Base-by-base conservation (phyloP, 306 rosid genomes). In the Canavalia ensiformis region DNA sequence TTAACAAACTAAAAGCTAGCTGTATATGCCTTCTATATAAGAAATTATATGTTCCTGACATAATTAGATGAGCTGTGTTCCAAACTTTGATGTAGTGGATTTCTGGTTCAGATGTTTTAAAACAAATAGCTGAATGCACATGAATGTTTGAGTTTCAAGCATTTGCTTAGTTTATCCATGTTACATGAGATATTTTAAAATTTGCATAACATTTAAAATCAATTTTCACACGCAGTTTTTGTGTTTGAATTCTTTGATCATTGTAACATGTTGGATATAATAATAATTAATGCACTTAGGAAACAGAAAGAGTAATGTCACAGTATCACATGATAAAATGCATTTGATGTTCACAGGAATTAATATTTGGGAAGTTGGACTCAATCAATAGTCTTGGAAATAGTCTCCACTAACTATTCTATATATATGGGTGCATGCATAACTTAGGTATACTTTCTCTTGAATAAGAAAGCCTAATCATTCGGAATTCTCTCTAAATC, bases 171-270 rank as follows among this genome's bases (percentile, higher is more conserved):
- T 59, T 74, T 68, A 45, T 81, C 65, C 31, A 54, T 75, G 54
- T 76, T 77, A 49, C 34, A 72, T 29, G 54, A 45, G 41, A 78
- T 55, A 49, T 55, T 63, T 52, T 68, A 33, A 29, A 78, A 33
- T 28, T 68, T 44, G 42, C 45, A n/a, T 35, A 52, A 45, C 41
- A 64, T 67, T 50, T 81, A 42, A 37, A 47, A 49, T 47, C 42
- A 49, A 71, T 72, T 29, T 71, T 28, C 44, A 50, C 9, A 29
- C 47, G 59, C 31, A 37, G 1, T 45, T 76, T 83, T 71, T n/a
- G 7, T 80, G 34, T 81, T 56, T 77, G 65, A 67, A 74, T 80
- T 85, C 72, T 60, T 82, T 71, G 67, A 34, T 82, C 33, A 30
- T 54, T 74, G 46, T 63, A 29, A 33, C 41, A 2, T 37, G 41